Base-by-base conservation (phyloP, 2,329 filamentous ascomycete species). In the Calonectria henricotiae region DNA sequence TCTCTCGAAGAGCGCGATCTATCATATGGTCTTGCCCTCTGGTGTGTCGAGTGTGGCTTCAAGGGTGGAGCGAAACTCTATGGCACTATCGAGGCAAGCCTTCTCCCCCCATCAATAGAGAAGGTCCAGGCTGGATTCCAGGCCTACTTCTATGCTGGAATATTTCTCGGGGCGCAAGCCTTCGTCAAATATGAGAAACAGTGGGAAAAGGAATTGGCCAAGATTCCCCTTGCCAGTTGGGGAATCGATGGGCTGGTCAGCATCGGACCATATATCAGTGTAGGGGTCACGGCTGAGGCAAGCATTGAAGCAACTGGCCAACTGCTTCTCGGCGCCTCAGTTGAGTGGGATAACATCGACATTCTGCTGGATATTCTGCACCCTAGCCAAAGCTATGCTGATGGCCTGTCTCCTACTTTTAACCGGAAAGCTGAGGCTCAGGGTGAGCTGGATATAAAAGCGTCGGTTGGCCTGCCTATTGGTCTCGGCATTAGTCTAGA, bases 21-120 rank as follows among this genome's bases (percentile, higher is more conserved):
- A 3, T 20, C 27, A 30, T 66, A 43, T 5, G 67, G 67, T 12
- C 27, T 49, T 20, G 67, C 55, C 9, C 41, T 69, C 9, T 69
- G 62, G 54, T 69, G 67, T 17, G 67, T 69, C 11, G 67, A 69
- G 20, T 69, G 67, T 46, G 58, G 67, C 25, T 39, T 69, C 62
- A 5, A 1, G 3, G 62, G 62, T 1, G 47, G 30, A 9, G 37
- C 55, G 2, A 47, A 15, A 4, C 32, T 69, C 11, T 30, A 12
- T 13, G 62, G 67, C 41, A 55, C 66, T 11, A 46, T 64, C 23
- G 51, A 60, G 11, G 61, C 35, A 30, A 30, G 27, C 27, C 4
- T 30, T 7, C 27, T 30, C 27, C 27, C 27, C 27, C 35, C 35
- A 11, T 37, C 8, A 8, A 37, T 37, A 4, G 12, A 9, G 5